Conservation (phyloP, 495 filamentous ascomycete species). For the Polyplosphaeria fusca region DNA sequence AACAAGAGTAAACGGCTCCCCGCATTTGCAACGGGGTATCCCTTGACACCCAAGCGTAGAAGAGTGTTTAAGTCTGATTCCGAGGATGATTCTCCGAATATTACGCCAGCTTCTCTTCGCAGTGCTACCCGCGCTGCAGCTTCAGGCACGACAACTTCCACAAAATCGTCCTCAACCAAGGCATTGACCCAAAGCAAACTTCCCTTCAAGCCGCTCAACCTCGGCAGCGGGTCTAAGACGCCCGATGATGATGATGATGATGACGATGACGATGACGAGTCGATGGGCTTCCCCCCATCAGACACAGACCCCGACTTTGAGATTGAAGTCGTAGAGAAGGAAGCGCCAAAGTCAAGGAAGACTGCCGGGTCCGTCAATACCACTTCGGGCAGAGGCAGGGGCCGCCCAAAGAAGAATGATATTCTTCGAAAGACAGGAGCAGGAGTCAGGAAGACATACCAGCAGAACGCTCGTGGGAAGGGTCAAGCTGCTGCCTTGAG, state of each 20-base stretch:
- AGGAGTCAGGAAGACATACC: slow-evolving; percentile 3
- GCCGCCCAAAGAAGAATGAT: not conserved
- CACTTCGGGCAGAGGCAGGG: not conserved
- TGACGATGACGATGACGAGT: too few relatives aligned
- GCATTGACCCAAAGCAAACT: slow-evolving; percentile 11
- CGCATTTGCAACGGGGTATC: too few relatives aligned
- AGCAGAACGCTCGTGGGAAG: too few relatives aligned
- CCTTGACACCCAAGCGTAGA: too few relatives aligned
- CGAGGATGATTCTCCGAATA: slow-evolving; percentile 16
- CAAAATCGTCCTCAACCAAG: not conserved
- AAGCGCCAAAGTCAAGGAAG: too few relatives aligned
- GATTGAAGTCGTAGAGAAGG: not conserved
- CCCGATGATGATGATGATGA: not conserved
- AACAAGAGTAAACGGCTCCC: not conserved
- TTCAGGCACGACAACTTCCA: too few relatives aligned
- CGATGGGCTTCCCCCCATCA: too few relatives aligned
- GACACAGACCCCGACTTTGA: not conserved
- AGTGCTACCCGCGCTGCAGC: slow-evolving; percentile 3
- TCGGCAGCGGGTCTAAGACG: not conserved
- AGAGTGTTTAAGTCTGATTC: not conserved
- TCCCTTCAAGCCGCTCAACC: slow-evolving; percentile 10
- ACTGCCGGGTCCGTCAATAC: too few relatives aligned
- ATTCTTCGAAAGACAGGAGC: not conserved
- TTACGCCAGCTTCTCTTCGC: slow-evolving; percentile 25
- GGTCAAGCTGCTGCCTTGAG: too few relatives aligned